phyloP scores from a whole-genome alignment of 176 grass and related monocot genomes.

The Bothriochloa decipiens region DNA sequence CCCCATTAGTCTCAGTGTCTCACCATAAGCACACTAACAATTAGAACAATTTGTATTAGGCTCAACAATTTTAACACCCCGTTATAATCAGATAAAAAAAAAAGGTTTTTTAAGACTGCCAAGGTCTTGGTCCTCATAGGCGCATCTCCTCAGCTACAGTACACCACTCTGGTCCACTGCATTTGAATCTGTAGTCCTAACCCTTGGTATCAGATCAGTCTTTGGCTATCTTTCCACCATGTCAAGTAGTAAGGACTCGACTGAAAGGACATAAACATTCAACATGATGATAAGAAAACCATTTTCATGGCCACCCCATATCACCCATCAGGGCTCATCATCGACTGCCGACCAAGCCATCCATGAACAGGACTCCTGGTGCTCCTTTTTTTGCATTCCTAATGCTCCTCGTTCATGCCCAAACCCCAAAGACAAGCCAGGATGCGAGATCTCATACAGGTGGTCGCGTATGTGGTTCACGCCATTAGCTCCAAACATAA shows the following conservation, averaged over 20 bases:
- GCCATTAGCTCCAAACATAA: not conserved
- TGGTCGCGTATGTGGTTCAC: not conserved
- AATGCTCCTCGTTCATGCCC: too few relatives aligned
- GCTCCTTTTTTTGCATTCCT: not conserved
- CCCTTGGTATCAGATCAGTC: not conserved
- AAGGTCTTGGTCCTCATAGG: not conserved
- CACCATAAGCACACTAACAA: not conserved
- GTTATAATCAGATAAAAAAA: not conserved
- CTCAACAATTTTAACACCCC: not conserved
- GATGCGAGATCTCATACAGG: not conserved
- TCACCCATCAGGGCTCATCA: not conserved
- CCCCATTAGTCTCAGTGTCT: slow-evolving; percentile 14
- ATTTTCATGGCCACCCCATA: not conserved
- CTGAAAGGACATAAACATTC: not conserved
- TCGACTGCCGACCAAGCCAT: not conserved
- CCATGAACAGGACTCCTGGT: not conserved
- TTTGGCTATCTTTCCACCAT: not conserved
- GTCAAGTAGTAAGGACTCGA: not conserved
- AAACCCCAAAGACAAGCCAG: too few relatives aligned
- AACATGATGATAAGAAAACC: not conserved
- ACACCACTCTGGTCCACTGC: not conserved
- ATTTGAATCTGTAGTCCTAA: not conserved
- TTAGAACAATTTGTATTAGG: not conserved
- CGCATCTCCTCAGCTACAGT: not conserved
- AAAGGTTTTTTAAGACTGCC: not conserved